Evolutionary conservation across 2,329 filamentous ascomycete species (phyloP).

Genomic region (Diaporthe sp.): DNA sequence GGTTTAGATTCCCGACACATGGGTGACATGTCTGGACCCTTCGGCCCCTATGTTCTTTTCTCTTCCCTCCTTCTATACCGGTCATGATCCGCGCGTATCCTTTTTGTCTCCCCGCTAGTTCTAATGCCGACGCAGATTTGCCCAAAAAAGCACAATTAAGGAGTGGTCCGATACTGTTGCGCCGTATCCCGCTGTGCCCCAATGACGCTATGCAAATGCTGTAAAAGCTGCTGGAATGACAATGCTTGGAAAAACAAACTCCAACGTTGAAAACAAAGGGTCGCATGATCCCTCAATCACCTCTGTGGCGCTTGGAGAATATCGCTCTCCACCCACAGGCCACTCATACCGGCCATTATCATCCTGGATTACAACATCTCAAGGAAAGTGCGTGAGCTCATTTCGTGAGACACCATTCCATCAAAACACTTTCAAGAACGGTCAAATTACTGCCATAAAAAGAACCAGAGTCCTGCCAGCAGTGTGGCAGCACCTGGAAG

Average conservation of each 20-base stretch:
- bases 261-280: neutral
- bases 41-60: neutral
- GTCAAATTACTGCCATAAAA: neutral
- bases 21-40: neutral
- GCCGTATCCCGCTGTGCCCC: conserved; percentile 36
- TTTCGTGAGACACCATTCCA: neutral
- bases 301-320: neutral
- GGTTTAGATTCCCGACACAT: neutral
- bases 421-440: neutral
- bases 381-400: neutral
- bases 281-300: neutral
- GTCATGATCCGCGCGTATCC: neutral
- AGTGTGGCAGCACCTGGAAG: neutral
- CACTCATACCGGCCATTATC: neutral
- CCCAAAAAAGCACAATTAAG: conserved; percentile 23
- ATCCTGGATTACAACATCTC: neutral
- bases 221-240: neutral
- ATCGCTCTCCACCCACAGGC: neutral
- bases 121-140: neutral
- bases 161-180: conserved; percentile 36
- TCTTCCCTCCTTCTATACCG: conserved; percentile 17
- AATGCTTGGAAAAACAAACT: neutral
- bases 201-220: conserved; percentile 35
- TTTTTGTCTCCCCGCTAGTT: conserved; percentile 4
- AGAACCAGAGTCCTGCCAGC: conserved; percentile 1